Evolutionary conservation across 306 rosid species (phyloP).

Genomic region (Fragaria vesca): DNA sequence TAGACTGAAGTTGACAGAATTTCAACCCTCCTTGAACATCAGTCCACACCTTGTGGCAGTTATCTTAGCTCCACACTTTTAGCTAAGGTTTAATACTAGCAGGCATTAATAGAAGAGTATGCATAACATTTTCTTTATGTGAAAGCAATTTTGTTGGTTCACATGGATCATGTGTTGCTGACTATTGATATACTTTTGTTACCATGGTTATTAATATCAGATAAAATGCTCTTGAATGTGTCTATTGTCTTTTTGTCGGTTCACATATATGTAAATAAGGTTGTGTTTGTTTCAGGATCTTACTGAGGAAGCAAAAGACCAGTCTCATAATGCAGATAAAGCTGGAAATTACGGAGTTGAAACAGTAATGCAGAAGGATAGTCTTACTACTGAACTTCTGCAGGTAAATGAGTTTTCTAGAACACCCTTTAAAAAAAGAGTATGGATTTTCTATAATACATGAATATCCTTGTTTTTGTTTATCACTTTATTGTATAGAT

Average conservation of each 20-base stretch:
- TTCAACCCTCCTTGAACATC: background rate
- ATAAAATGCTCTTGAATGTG: background rate
- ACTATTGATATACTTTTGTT: background rate
- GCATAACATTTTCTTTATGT: background rate
- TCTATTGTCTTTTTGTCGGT: background rate
- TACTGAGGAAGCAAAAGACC: slow-evolving; percentile 45
- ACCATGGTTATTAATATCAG: background rate
- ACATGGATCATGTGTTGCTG: background rate
- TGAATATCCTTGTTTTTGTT: slow-evolving; percentile 15
- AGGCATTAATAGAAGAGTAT: background rate
- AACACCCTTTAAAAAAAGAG: background rate
- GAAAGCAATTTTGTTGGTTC: background rate
- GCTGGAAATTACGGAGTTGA: slow-evolving; percentile 38
- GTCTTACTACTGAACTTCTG: slow-evolving; percentile 47
- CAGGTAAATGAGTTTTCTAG: slow-evolving; percentile 53
- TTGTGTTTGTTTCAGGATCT: slow-evolving; percentile 53
- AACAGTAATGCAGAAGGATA: slow-evolving; percentile 37
- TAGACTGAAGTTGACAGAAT: background rate
- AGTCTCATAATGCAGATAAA: slow-evolving; percentile 41
- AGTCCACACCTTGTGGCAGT: background rate
- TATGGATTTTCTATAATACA: background rate
- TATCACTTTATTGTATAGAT: background rate
- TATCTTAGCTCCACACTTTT: background rate
- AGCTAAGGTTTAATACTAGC: background rate
- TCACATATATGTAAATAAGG: background rate